Evolutionary conservation across 2,329 filamentous ascomycete genomes (phyloP).

Genomic region (Phialocephala subalpina): DNA sequence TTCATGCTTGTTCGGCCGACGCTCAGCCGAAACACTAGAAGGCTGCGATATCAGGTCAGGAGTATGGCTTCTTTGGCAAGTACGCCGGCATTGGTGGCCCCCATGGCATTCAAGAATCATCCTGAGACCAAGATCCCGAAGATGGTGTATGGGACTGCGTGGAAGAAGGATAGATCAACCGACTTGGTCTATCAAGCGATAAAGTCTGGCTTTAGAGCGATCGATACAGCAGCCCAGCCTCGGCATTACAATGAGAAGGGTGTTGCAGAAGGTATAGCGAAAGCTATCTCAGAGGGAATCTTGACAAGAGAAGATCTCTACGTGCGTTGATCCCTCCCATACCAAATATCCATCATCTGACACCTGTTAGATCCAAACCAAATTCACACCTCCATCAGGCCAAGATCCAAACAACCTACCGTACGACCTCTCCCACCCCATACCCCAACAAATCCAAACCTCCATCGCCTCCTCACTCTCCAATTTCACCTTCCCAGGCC

Average conservation of each 20-base stretch:
- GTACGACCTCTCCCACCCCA: conserved; percentile 64
- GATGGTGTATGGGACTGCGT: conserved; percentile 83
- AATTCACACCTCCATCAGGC: conserved; percentile 72
- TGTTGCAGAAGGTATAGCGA: conserved; percentile 71
- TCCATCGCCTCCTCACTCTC: conserved; percentile 73
- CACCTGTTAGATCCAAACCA: conserved; percentile 74
- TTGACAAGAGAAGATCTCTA: conserved; percentile 68
- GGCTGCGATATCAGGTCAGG: conserved; percentile 8
- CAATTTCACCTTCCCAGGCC: conserved; percentile 56
- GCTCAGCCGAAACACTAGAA: conserved; percentile 1
- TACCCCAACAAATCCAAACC: conserved; percentile 70
- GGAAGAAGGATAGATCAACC: conserved; percentile 77
- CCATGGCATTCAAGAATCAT: conserved; percentile 16
- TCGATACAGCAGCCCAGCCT: conserved; percentile 83
- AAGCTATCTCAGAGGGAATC: conserved; percentile 65
- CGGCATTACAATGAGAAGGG: conserved; percentile 79
- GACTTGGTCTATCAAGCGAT: conserved; percentile 75
- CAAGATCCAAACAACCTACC: conserved; percentile 69
- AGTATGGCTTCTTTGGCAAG: conserved; percentile 8
- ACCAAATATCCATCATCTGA: not conserved
- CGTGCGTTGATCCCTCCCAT: conserved; percentile 51
- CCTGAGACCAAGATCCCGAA: conserved; percentile 52
- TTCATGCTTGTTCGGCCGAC: not conserved
- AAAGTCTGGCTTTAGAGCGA: conserved; percentile 71
- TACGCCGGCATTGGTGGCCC: conserved; percentile 8